These are phyloP conservation scores for Hypericum androsaemum DNA, from an alignment of 345 rosid species.

Conservation along the genomic window DNA sequence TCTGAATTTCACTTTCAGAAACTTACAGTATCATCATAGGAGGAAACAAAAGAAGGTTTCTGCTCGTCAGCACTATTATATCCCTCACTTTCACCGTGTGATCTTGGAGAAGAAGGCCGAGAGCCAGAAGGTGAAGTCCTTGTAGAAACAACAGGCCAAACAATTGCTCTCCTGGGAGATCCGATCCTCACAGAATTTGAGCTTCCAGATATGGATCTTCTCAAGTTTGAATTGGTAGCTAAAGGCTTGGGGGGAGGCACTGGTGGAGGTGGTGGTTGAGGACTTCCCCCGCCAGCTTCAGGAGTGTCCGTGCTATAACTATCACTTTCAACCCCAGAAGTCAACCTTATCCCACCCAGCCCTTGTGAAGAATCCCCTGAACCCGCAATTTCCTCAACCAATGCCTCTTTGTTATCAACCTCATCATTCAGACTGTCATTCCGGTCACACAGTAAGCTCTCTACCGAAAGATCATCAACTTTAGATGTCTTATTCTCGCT, in stretches of 20 bases:
- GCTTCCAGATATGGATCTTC: constrained; percentile 39
- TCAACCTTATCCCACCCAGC: constrained; percentile 29
- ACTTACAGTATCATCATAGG: constrained; percentile 68
- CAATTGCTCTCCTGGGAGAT: constrained; percentile 54
- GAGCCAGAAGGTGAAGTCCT: constrained; percentile 83
- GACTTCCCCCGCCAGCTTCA: constrained; percentile 29
- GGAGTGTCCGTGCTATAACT: constrained; percentile 33
- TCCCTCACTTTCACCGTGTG: constrained; percentile 84
- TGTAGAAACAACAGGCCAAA: constrained; percentile 65
- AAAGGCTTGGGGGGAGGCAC: constrained; percentile 71
- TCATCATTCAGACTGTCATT: constrained; percentile 32
- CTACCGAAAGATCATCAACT: constrained; percentile 35
- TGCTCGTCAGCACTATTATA: constrained; percentile 99
- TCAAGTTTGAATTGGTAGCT: constrained; percentile 34
- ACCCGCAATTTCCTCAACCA: constrained; percentile 27
- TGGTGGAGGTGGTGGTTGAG: constrained; percentile 74
- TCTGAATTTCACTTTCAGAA: constrained; percentile 6
- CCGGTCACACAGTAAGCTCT: constrained; percentile 19
- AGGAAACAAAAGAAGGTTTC: constrained; percentile 54
- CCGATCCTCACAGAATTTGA: constrained; percentile 51
- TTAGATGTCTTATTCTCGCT: constrained; percentile 32
- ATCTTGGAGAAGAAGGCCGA: constrained; percentile 93
- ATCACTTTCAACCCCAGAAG: constrained; percentile 36
- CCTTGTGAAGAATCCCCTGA: constrained; percentile 28
- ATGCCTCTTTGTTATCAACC: constrained; percentile 25